Evolutionary conservation across 2,329 filamentous ascomycete genomes (phyloP), one percentile per base, ranked within the genome.

Genomic region (Aureobasidium zeae): DNA sequence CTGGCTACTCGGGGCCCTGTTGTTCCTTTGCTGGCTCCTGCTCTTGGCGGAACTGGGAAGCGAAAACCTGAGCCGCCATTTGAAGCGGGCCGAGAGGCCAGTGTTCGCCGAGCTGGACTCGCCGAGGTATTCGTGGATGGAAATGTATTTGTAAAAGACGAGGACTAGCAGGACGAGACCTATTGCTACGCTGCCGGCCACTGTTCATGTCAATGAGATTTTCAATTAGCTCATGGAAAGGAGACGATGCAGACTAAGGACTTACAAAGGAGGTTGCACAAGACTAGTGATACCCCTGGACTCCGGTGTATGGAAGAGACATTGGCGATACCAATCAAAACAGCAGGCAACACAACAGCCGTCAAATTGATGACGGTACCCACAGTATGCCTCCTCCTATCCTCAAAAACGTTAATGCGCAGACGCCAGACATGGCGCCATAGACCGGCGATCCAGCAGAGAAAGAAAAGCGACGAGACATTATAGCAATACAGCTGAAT

Each of bases 81-180:
- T 25, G 16, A 43, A 21, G 15, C 39, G 29, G 10, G 39, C 39
- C 3, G 21, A 43, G 21, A 43, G 26, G 15, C 30, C 30, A 4
- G 19, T 28, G 9, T 20, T 30, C 3, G 7, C 21, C 2, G 39
- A 34, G 5, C 12, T 16, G 2, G 39, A 34, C 15, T 26, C 29
- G 17, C 30, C 21, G 22, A 43, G 22, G 19, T 33, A 33, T 15
- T 34, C 34, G 11, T 43, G 39, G 16, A 43, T 34, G 15, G 39
- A 43, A 5, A 43, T n/a, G 22, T 43, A 43, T 28, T 43, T 43
- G 39, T 43, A 43, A n/a, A 43, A 43, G 29, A 43, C 39, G 19
- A 43, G 22, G 7, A n/a, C 39, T 1, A 43, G n/a, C 2, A 43
- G 22, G 2, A 43, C 6, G 2, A 43, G 39, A 12, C 39, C 39